Percentiles rank a stretch among this genome's conserved stretches.
These are phyloP conservation scores for Ophiostoma sp. DNA, from an alignment of 2,329 filamentous ascomycete genomes.

Conservation along the genomic window DNA sequence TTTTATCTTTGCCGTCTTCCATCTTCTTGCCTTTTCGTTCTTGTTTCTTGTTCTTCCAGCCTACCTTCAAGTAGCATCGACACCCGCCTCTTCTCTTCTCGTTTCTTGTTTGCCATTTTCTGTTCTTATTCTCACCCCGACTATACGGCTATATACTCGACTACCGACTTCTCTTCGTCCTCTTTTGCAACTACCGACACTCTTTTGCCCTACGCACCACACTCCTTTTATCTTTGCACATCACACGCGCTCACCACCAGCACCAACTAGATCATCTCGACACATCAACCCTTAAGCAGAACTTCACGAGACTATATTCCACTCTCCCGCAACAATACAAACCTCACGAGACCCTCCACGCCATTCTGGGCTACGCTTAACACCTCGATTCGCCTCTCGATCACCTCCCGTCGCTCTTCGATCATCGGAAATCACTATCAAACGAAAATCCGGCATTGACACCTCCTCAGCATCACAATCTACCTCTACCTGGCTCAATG, in stretches of 20 bases:
- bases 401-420: background rate
- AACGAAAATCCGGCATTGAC: background rate
- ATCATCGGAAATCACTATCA: background rate
- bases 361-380: background rate
- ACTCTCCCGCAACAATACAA: background rate
- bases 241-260: background rate
- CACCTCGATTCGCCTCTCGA: background rate
- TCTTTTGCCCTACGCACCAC: background rate
- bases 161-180: background rate
- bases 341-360: background rate
- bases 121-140: background rate
- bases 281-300: background rate
- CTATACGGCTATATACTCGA: background rate
- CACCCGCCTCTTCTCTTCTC: constrained; percentile 2
- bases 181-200: background rate
- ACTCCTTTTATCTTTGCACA: background rate
- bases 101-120: background rate
- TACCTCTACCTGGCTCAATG: constrained; percentile 1
- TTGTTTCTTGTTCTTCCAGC: background rate
- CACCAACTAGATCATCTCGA: background rate
- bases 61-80: constrained; percentile 10
- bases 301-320: background rate
- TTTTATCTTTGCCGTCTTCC: background rate
- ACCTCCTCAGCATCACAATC: background rate
- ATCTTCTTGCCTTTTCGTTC: background rate